Conservation (phyloP, 768 basidiomycete genomes). For the Hygrocybe punicea region DNA sequence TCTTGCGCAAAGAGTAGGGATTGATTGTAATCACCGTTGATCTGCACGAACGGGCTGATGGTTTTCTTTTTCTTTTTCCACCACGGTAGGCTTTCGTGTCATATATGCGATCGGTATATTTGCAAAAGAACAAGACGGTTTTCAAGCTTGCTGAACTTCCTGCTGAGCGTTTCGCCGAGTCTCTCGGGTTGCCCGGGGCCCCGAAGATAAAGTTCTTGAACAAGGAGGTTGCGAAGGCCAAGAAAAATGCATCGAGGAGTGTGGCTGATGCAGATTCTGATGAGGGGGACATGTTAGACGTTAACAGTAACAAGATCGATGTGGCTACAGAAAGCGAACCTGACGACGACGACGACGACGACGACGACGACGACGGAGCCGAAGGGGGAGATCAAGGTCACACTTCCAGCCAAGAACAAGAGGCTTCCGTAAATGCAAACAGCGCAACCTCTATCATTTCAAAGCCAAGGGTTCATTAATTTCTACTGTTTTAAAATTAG, state of each 20-base stretch:
- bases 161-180: constrained; percentile 78
- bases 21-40: background rate
- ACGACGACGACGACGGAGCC: background rate
- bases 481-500: background rate
- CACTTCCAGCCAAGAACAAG: no score
- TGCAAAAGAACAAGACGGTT: constrained; percentile 91
- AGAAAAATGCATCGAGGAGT: constrained; percentile 67
- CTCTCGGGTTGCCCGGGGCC: constrained; percentile 88
- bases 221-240: constrained; percentile 63
- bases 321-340: constrained; percentile 17
- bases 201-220: constrained; percentile 91
- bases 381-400: no score
- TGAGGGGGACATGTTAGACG: constrained; percentile 16
- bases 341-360: constrained; percentile 23
- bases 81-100: constrained; percentile 82
- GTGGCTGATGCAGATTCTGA: constrained; percentile 31
- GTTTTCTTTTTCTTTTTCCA: background rate
- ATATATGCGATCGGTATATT: constrained; percentile 86
- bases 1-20: constrained; percentile 81
- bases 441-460: constrained; percentile 5
- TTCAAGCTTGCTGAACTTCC: constrained; percentile 86
- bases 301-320: constrained; percentile 17
- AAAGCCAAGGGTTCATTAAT: constrained; percentile 19
- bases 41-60: background rate
- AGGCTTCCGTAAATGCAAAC: no score